A percentile compares a stretch with the other conserved stretches of the same genome.
phyloP scores from a whole-genome alignment of 225 moss, liverwort and hornwort species.

The Pseudoscleropodium purum region DNA sequence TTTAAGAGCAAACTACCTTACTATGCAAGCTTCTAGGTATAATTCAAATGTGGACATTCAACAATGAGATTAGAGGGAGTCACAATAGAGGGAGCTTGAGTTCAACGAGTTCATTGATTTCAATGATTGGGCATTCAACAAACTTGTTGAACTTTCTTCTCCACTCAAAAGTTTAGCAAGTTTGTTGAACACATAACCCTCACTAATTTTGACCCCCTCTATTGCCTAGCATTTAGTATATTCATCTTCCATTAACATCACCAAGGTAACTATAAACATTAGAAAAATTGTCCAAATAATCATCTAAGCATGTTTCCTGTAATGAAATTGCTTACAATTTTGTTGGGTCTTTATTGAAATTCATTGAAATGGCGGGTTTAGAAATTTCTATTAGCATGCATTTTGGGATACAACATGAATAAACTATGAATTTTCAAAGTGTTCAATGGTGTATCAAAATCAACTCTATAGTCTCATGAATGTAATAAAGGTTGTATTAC shows the following conservation, averaged over 20 bases:
- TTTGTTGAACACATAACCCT: neutral
- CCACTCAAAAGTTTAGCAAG: neutral
- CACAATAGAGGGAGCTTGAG: neutral
- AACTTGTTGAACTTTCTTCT: neutral
- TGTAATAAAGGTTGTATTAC: too few relatives aligned
- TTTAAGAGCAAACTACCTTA: too few relatives aligned
- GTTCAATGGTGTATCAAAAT: too few relatives aligned
- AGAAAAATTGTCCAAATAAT: too few relatives aligned
- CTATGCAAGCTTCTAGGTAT: neutral
- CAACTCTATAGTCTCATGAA: too few relatives aligned
- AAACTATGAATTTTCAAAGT: neutral
- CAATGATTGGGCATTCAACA: neutral
- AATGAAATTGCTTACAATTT: neutral
- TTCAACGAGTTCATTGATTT: neutral
- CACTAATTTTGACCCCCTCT: neutral
- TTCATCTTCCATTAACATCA: neutral
- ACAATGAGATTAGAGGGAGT: neutral
- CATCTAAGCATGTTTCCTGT: neutral
- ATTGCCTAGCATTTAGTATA: neutral
- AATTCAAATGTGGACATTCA: neutral
- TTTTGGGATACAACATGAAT: neutral
- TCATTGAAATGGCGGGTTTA: neutral
- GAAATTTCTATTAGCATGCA: neutral
- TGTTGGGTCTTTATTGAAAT: neutral
- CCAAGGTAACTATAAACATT: accelerated